Evolutionary conservation across 371 early-diverging fungal species (phyloP).

Genomic region (Syncephalastrum sp.): DNA sequence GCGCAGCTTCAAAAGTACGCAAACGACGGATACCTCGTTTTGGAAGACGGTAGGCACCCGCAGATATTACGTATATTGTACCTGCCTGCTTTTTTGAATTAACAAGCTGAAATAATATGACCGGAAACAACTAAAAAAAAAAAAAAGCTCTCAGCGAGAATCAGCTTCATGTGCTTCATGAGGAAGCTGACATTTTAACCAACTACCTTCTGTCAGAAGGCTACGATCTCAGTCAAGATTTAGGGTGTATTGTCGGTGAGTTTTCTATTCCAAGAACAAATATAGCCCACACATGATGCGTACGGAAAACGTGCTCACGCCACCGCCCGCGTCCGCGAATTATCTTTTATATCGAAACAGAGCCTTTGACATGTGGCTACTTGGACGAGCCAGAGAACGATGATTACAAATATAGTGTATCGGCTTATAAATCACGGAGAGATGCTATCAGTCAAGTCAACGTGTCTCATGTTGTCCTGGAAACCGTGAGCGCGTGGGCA

Average conservation of each 20-base stretch:
- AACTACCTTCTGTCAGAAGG: constrained; percentile 50
- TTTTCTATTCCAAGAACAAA: neutral
- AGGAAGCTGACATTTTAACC: constrained; percentile 50
- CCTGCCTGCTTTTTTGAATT: too few relatives aligned
- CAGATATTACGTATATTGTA: too few relatives aligned
- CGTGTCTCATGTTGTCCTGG: constrained; percentile 26
- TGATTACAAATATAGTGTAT: constrained; percentile 21
- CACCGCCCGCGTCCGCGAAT: neutral
- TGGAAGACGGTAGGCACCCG: too few relatives aligned
- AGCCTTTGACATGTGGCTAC: constrained; percentile 54
- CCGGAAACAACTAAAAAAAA: too few relatives aligned
- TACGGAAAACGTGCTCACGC: neutral
- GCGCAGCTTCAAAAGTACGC: neutral
- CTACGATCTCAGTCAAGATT: constrained; percentile 38
- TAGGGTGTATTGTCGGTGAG: constrained; percentile 56
- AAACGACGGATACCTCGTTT: too few relatives aligned
- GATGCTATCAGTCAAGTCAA: constrained; percentile 17
- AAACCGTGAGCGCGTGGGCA: constrained; percentile 35
- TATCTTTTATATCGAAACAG: constrained; percentile 10
- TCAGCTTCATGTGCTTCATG: constrained; percentile 30
- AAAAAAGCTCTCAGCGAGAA: constrained; percentile 21
- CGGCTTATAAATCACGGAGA: constrained; percentile 27
- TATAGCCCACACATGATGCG: neutral
- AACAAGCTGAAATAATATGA: too few relatives aligned
- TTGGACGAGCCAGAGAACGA: constrained; percentile 25